Evolutionary conservation across 2,329 filamentous ascomycete species (phyloP).

Genomic region (Zasmidium citrigriseum): DNA sequence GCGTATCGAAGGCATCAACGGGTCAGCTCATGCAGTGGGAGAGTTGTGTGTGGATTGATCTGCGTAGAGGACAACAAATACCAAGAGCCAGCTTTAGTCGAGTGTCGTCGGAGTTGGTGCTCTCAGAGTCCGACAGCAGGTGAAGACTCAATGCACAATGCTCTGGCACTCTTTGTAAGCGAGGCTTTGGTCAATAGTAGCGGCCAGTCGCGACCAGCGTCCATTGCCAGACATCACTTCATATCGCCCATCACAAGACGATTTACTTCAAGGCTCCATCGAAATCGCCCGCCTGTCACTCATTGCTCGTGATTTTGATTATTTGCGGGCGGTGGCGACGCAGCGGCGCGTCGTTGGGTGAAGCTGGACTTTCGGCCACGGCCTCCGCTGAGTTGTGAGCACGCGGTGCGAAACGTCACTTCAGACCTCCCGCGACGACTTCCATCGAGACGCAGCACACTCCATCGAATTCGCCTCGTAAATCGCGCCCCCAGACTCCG

Average conservation of each 20-base stretch:
- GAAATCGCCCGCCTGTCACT: not conserved
- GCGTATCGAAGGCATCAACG: conserved; percentile 61
- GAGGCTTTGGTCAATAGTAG: not conserved
- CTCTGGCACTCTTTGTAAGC: not conserved
- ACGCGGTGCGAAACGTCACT: conserved; percentile 2
- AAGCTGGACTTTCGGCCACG: not conserved
- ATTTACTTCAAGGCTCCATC: not conserved
- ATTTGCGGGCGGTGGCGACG: not conserved
- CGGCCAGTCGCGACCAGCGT: not conserved
- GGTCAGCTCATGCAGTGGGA: conserved; percentile 5
- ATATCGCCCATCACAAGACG: not conserved
- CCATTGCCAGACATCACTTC: not conserved
- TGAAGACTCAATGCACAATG: not conserved
- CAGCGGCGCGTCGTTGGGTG: not conserved
- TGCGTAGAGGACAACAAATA: not conserved
- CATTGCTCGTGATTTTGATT: not conserved
- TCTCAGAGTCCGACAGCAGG: not conserved
- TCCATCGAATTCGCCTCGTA: conserved; percentile 10
- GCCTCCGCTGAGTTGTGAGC: not conserved
- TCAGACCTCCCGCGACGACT: not conserved
- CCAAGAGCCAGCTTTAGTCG: not conserved
- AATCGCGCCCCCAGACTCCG: not conserved
- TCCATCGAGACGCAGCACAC: not conserved
- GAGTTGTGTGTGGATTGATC: not conserved
- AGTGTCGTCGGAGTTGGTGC: not conserved